Evolutionary conservation across 495 filamentous ascomycete genomes (phyloP), one percentile per base, ranked within the genome.

Genomic region (Podospora pseudoanserina): DNA sequence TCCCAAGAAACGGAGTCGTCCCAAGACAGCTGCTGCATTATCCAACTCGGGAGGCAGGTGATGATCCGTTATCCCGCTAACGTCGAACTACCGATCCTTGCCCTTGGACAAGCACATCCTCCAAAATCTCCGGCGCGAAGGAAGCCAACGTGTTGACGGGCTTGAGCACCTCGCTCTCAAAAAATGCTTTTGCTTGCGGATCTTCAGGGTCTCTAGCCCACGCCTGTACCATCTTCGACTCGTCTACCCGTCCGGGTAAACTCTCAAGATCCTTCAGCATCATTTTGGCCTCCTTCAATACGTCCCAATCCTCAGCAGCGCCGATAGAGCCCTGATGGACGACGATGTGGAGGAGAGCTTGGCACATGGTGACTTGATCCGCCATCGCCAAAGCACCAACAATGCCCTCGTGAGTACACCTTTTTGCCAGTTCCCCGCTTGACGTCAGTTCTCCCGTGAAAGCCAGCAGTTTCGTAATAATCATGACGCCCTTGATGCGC

Each of bases 361-460:
- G 78, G 70, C 79, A 80, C 56, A 84, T 71, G n/a, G 76, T 79
- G 13, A 76, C 73, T 34, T 80, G 80, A 39, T 84, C 80, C 15
- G 71, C 75, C 32, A 68, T 71, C 2, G 65, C 65, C 27, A 82
- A 44, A 2, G 71, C 64, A 2, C 73, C 70, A 9, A 73, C 68
- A 3, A 81, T 57, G 23, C 67, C 67, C 63, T 78, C 69, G 39
- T 69, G 65, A 27, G 70, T 39, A 67, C 70, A 71, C 27, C 39
- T 57, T 5, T 68, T 65, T 2, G 72, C 67, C 9, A 74, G 55
- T 7, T 65, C 65, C 34, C 70, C 71, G 11, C 56, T 70, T 4
- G 70, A 67, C 1, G 76, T 67, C 6, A 73, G 53, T 28, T 70
- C 69, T 0, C 71, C 77, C 0, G 74, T 79, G 65, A 75, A 67